Base-by-base conservation (phyloP, 768 basidiomycete genomes). In the Filobasidium wieringae region DNA sequence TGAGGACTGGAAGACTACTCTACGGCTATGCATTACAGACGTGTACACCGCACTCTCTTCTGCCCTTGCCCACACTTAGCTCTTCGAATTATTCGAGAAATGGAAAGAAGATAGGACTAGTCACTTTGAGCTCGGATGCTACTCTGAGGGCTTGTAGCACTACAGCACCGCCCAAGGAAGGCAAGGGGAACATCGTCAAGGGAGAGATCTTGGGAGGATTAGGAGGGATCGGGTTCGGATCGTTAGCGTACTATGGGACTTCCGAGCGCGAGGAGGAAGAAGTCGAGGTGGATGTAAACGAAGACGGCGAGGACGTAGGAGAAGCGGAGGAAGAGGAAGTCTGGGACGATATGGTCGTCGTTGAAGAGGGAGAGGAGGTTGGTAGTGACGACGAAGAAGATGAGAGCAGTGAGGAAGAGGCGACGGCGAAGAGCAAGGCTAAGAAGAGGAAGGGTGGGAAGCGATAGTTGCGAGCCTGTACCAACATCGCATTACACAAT, bases 1-100 rank as follows among this genome's bases (percentile, higher is more conserved):
- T 71, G 8, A 57, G 72, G 31, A 73, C 68, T 0, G 72, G 72
- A 15, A 65, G 63, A 57, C 32, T 68, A 6, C 66, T 71, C 5
- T 73, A 71, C 52, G 52, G 65, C 17, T 69, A 67, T 55, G 61
- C 69, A 1, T 36, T 54, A 37, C 61, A 62, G 31, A 67, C 70
- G 7, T 55, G 63, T 5, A 70, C 72, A 4, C 51, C 69, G 0
- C 64, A 66, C 34, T 63, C 65, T 40, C 59, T 73, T 45, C 47
- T 73, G 50, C 45, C 68, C 2, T 41, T 73, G 26, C 54, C 57
- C n/a, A 27, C 36, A 8, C 53, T 1, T 15, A 32, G 15, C 32
- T 39, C 26, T 7, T 45, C 43, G 12, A 17, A 29, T 29, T 39
- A 22, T 22, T 41, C 50, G 22, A 11, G 32, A 17, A 17, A n/a